phyloP scores from a whole-genome alignment of 2,329 filamentous ascomycete species.

The Neofusicoccum umdonicola region DNA sequence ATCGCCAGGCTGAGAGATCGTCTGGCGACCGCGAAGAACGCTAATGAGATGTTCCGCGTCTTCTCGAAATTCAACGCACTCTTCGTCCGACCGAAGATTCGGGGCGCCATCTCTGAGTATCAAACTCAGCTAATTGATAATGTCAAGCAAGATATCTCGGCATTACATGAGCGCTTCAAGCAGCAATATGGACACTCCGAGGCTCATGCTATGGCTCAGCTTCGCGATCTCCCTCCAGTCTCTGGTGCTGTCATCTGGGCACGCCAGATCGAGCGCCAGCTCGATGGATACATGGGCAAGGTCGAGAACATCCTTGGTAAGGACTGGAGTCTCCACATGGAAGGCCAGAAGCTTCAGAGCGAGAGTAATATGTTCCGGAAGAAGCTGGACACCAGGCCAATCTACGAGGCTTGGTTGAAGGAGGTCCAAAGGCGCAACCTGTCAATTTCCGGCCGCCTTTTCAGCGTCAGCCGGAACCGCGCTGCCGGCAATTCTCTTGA shows the following conservation, averaged over 20 bases:
- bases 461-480: constrained; percentile 82
- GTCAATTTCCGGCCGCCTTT: constrained; percentile 86
- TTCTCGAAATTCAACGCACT: constrained; percentile 99
- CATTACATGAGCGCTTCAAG: constrained; percentile 94
- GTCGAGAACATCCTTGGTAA: constrained; percentile 96
- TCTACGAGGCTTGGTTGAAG: constrained; percentile 92
- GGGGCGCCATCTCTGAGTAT: constrained; percentile 95
- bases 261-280: constrained; percentile 91
- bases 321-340: constrained; percentile 90
- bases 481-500: constrained; percentile 88
- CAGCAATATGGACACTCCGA: constrained; percentile 98
- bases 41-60: constrained; percentile 99
- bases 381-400: constrained; percentile 89
- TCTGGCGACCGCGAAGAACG: constrained; percentile 90
- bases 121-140: constrained; percentile 97
- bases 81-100: constrained; percentile 97
- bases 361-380: constrained; percentile 93
- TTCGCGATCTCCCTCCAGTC: constrained; percentile 91
- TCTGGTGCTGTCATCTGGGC: constrained; percentile 98
- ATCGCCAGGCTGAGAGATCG: constrained; percentile 91
- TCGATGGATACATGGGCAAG: constrained; percentile 96
- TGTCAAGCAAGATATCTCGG: constrained; percentile 92
- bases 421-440: constrained; percentile 88
- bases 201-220: constrained; percentile 94
- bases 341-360: constrained; percentile 88